Conservation (phyloP, 2,329 filamentous ascomycete genomes). For the Aspergillus luchuensis region DNA sequence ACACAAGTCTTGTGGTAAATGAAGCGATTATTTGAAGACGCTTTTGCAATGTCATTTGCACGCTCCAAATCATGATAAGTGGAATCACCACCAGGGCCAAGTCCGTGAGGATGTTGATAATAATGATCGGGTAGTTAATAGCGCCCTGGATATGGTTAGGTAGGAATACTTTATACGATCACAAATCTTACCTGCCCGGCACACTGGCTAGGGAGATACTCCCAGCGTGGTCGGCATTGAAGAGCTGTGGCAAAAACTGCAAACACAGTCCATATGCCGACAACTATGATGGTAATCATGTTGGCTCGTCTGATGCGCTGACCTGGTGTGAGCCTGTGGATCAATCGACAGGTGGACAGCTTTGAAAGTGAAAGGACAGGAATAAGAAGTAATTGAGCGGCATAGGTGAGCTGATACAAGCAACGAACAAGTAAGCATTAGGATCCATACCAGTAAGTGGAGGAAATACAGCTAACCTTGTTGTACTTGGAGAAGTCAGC, state of each 20-base stretch:
- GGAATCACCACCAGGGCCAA: conserved; percentile 9
- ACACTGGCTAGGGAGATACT: conserved; percentile 1
- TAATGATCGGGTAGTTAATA: conserved; percentile 15
- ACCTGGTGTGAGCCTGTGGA: conserved; percentile 1
- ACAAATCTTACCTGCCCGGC: conserved; percentile 1
- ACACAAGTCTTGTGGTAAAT: conserved; percentile 8
- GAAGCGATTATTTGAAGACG: conserved; percentile 7
- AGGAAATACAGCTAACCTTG: neutral
- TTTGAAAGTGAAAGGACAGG: conserved; percentile 15
- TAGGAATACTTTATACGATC: neutral
- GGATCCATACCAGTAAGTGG: neutral
- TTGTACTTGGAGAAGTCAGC: neutral
- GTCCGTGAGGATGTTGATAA: conserved; percentile 13
- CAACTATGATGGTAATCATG: neutral
- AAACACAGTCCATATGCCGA: conserved; percentile 12
- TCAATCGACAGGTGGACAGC: conserved; percentile 1
- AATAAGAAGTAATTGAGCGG: conserved; percentile 18
- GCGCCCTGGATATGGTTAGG: conserved; percentile 14
- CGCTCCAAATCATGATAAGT: conserved; percentile 15
- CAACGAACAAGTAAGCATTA: neutral
- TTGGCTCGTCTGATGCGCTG: neutral
- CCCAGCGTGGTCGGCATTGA: conserved; percentile 18
- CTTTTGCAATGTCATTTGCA: conserved; percentile 13
- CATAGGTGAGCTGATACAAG: conserved; percentile 10
- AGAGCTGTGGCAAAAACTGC: conserved; percentile 19